Conservation (phyloP, 2,329 filamentous ascomycete genomes). For the Atkinsonella texensis region DNA sequence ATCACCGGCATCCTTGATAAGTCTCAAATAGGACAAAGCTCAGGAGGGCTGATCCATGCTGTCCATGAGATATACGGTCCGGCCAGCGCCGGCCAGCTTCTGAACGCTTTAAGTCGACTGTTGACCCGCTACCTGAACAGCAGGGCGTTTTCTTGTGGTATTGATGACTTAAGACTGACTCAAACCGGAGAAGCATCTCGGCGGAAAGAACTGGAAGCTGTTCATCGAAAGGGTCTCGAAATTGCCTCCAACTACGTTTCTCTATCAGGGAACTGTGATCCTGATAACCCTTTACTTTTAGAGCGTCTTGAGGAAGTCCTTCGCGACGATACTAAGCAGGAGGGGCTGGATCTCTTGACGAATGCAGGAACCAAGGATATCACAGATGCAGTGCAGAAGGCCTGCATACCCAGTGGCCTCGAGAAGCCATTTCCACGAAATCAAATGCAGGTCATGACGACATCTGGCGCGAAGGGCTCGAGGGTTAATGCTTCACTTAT, state of each 20-base stretch:
- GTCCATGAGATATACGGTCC: conserved; percentile 91
- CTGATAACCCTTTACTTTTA: conserved; percentile 58
- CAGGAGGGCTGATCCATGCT: conserved; percentile 79
- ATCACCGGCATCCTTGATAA: conserved; percentile 91
- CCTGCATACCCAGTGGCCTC: conserved; percentile 70
- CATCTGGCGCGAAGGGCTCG: conserved; percentile 87
- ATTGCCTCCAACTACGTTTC: conserved; percentile 85
- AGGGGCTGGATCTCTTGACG: conserved; percentile 77
- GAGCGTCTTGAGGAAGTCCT: conserved; percentile 78
- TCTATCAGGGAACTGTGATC: conserved; percentile 51
- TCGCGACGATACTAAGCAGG: conserved; percentile 82
- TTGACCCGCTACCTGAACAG: conserved; percentile 85
- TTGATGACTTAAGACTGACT: conserved; percentile 87
- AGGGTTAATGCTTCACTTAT: conserved; percentile 94
- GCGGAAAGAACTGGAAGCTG: conserved; percentile 53
- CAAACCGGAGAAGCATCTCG: conserved; percentile 62
- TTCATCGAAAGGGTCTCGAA: conserved; percentile 58
- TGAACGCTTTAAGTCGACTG: conserved; percentile 81
- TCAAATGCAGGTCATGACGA: conserved; percentile 98
- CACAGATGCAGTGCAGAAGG: conserved; percentile 65
- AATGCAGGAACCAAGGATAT: conserved; percentile 59
- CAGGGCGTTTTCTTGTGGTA: conserved; percentile 92
- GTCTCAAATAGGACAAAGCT: conserved; percentile 78
- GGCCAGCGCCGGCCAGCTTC: conserved; percentile 69
- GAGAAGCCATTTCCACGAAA: conserved; percentile 91